These are phyloP conservation scores for Pyrenochaeta sp. DNA, from an alignment of 2,329 filamentous ascomycete species.

Conservation along the genomic window DNA sequence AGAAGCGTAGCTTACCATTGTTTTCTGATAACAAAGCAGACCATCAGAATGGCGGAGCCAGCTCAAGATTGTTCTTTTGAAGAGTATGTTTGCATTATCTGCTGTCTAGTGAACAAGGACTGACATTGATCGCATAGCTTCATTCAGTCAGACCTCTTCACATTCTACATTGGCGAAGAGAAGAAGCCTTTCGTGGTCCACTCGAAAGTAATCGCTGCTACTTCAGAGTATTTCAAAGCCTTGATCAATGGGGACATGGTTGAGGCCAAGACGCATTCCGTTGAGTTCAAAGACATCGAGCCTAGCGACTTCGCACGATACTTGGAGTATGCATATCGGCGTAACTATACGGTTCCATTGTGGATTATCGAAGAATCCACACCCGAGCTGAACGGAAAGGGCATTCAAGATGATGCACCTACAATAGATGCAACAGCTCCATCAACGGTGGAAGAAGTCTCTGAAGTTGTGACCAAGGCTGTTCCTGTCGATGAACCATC, in stretches of 20 bases:
- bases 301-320: constrained; percentile 37
- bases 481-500: too few relatives aligned
- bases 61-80: constrained; percentile 10
- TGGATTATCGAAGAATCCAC: too few relatives aligned
- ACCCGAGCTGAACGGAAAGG: too few relatives aligned
- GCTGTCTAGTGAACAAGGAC: background rate
- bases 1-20: too few relatives aligned
- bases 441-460: too few relatives aligned
- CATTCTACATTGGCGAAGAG: constrained; percentile 32
- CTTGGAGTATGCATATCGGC: constrained; percentile 35
- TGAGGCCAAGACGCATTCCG: constrained; percentile 24
- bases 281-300: constrained; percentile 26
- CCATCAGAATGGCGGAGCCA: constrained; percentile 8
- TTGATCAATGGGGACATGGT: constrained; percentile 33
- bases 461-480: too few relatives aligned
- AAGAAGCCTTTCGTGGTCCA: constrained; percentile 26
- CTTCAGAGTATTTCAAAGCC: constrained; percentile 19
- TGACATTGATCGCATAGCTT: constrained; percentile 13
- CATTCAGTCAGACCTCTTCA: constrained; percentile 33
- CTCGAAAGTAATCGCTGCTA: constrained; percentile 29
- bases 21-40: background rate
- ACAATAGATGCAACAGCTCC: too few relatives aligned
- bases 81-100: constrained; percentile 6
- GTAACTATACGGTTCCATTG: constrained; percentile 30
- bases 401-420: too few relatives aligned